Base-by-base conservation (phyloP, 2,329 filamentous ascomycete genomes). In the Fusarium burgessii region DNA sequence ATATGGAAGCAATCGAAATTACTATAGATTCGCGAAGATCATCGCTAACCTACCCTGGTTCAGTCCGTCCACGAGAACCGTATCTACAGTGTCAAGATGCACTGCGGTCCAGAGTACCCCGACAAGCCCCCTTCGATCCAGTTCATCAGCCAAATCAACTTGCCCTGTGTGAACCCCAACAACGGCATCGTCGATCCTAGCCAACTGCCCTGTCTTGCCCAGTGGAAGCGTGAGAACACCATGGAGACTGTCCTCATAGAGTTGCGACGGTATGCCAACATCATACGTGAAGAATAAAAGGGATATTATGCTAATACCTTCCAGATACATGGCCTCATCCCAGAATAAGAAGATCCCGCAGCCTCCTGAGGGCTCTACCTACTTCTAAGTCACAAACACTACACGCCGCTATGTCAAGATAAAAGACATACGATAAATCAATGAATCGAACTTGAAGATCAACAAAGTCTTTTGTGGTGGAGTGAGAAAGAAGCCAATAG, bases 21-120 rank as follows among this genome's bases (percentile, higher is more conserved):
- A 23, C 40, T 23, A 17, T 15, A 25, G n/a, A 51, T 32, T 46
- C 47, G 13, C 29, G 29, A 43, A 23, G 35, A 49, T 36, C 41
- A 46, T 32, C 32, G 40, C 62, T 74, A 67, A 75, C 54, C 47
- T 42, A 58, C 41, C 33, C 17, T 42, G 40, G 41, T 15, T 42
- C 78, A 96, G 93, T 97, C 94, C 82, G 94, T 92, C 69, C 95
- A 98, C 81, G 96, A 99, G 87, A 99, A 99, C 84, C 93, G 96
- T 78, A 99, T 99, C 84, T 99, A 99, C 87, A 97, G 94, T 75
- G 89, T 99, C 77, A 97, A 95, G 83, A 97, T 99, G 85, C 92
- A 97, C 85, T 99, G 96, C 85, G 95, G 94, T 69, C 87, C 90
- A 51, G 86, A 93, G 62, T 99, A 99, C 81, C 96, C 96, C 56